Evolutionary conservation across 306 rosid genomes (phyloP).

Genomic region (Quercus engelmannii): DNA sequence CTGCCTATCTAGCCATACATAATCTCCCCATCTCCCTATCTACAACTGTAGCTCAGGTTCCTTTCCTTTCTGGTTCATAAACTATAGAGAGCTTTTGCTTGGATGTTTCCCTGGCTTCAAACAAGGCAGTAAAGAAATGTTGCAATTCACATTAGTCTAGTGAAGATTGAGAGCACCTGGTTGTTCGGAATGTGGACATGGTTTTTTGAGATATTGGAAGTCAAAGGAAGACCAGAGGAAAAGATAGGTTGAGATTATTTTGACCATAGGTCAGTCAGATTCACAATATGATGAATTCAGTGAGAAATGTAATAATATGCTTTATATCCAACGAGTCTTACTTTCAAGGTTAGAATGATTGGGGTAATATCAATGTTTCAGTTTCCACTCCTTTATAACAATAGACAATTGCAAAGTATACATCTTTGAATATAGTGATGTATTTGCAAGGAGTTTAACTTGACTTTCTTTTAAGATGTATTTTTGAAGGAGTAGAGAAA

Average conservation of each 20-base stretch:
- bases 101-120: conserved; percentile 15
- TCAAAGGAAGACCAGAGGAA: not conserved
- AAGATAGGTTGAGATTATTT: not conserved
- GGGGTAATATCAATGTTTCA: not conserved
- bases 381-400: not conserved
- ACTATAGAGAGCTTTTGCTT: conserved; percentile 10
- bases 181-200: conserved; percentile 4
- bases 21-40: conserved; percentile 61
- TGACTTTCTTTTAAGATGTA: too few species aligned
- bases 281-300: not conserved
- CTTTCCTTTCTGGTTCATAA: conserved; percentile 65
- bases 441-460: not conserved
- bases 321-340: not conserved
- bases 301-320: not conserved
- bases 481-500: not conserved
- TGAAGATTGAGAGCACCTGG: not conserved
- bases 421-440: not conserved
- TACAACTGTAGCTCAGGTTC: conserved; percentile 68
- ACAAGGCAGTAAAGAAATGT: not conserved
- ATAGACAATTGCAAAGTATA: too few species aligned
- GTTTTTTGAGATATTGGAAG: not conserved
- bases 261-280: not conserved
- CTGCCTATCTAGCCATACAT: conserved; percentile 63
- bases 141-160: not conserved
- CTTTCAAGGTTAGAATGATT: not conserved